Base-by-base conservation (phyloP, 352 stramenopile genomes). In the Plasmopara muralis region DNA sequence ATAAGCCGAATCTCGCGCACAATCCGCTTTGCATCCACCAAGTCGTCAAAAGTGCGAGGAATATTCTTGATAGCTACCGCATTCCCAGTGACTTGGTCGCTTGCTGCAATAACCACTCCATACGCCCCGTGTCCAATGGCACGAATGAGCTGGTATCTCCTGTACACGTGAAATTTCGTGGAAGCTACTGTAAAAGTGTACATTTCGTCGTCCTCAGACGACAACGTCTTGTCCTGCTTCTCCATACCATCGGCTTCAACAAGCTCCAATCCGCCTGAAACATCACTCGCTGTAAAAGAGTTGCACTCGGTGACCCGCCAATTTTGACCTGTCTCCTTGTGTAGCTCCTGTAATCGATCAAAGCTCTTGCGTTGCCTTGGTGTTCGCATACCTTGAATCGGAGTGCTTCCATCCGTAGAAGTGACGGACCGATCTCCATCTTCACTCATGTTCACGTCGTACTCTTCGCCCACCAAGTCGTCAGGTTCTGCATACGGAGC, bases 11-110 rank as follows among this genome's bases (percentile, higher is more conserved):
- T 89, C 55, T 92, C 81, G 16, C 81, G 81, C 43, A 92, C 78
- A 15, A 92, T 92, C 10, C 81, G 78, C 70, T 92, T 92, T 18
- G 81, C 81, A 53, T 92, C 81, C 0, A 92, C 74, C 2, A 92
- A 66, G 50, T 92, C 81, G 39, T 92, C 81, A 18, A 92, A 92
- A 0, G 78, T 92, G 54, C 85, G 85, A 20, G 81, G 78, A 43
- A 92, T 82, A 55, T 92, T 92, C 57, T 92, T 92, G 62, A 92
- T 89, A 18, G 81, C 81, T 3, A 92, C 78, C 12, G 81, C 86
- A 46, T 89, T 88, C 47, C 81, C 81, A 31, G 76, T 87, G 39
- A 88, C 67, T 66, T 88, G 78, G 63, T 92, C 81, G 39, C 73
- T 87, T 14, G 78, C 81, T 31, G 81, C 81, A 53, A 92, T 88